phyloP scores from a whole-genome alignment of 1,284 basidiomycete species.

The Mycosarcoma maydis region DNA sequence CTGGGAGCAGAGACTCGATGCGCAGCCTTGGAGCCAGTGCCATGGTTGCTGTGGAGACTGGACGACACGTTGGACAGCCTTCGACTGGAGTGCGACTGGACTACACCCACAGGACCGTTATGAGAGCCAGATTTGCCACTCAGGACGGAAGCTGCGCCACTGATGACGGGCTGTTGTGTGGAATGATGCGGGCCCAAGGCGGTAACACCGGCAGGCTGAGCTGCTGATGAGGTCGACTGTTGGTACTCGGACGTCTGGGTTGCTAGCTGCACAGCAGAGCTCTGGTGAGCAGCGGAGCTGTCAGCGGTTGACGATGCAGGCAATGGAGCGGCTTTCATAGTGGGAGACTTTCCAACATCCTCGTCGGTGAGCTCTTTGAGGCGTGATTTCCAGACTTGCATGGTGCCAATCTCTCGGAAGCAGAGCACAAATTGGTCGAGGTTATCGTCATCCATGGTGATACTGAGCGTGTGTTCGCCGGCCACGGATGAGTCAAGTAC shows the following conservation, averaged over 20 bases:
- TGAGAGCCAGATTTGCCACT: conserved; percentile 52
- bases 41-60: conserved; percentile 32
- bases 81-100: conserved; percentile 16
- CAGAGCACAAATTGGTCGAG: conserved; percentile 92
- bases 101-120: conserved; percentile 8
- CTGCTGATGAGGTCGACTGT: background rate
- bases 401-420: conserved; percentile 86
- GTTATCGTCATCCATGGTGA: conserved; percentile 92
- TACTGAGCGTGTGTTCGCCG: conserved; percentile 86
- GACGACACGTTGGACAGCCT: conserved; percentile 37
- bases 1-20: conserved; percentile 21
- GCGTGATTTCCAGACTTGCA: conserved; percentile 82
- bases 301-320: conserved; percentile 1
- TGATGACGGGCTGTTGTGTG: conserved; percentile 12
- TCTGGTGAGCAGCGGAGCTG: background rate
- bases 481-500: conserved; percentile 80
- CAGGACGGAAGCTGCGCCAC: conserved; percentile 37
- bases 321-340: background rate
- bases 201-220: background rate
- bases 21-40: conserved; percentile 8
- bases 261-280: background rate
- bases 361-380: conserved; percentile 42
- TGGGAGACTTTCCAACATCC: conserved; percentile 10
- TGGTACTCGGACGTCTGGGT: no score
- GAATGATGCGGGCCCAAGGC: conserved; percentile 17